Conservation (phyloP, 352 stramenopile species). For the Phytophthora palmivora region DNA sequence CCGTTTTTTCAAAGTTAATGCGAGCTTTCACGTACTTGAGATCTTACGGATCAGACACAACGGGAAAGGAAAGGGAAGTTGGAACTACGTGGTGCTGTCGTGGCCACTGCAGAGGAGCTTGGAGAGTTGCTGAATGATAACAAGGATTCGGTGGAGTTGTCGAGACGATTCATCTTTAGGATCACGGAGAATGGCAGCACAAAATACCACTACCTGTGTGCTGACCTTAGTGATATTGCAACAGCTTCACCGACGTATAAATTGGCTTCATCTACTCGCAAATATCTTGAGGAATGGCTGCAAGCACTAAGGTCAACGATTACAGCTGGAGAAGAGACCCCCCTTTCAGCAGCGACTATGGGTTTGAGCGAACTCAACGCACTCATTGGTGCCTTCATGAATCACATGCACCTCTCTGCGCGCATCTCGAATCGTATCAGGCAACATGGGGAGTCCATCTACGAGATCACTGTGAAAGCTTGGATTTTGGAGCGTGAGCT, state of each 20-base stretch:
- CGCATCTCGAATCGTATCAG: conserved; percentile 40
- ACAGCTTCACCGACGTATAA: conserved; percentile 19
- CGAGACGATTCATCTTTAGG: conserved; percentile 73
- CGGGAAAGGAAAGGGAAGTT: conserved; percentile 49
- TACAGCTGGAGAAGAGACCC: neutral
- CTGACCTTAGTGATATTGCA: conserved; percentile 31
- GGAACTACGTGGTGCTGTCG: conserved; percentile 45
- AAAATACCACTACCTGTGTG: conserved; percentile 66
- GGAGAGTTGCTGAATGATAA: conserved; percentile 42
- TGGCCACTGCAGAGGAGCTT: conserved; percentile 66
- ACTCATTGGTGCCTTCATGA: conserved; percentile 52
- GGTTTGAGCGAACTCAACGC: conserved; percentile 49
- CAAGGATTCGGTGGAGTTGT: conserved; percentile 57
- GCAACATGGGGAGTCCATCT: conserved; percentile 41
- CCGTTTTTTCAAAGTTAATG: conserved; percentile 59
- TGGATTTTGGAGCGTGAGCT: conserved; percentile 75
- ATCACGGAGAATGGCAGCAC: conserved; percentile 43
- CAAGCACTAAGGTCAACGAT: conserved; percentile 37
- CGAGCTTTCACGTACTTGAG: conserved; percentile 61
- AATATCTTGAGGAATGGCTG: conserved; percentile 61
- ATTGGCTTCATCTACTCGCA: conserved; percentile 44
- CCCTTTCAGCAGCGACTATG: conserved; percentile 12
- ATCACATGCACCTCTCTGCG: conserved; percentile 59
- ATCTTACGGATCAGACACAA: conserved; percentile 60
- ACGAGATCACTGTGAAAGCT: conserved; percentile 60